Base-by-base conservation (phyloP, 345 rosid species). In the Brassica nigra region DNA sequence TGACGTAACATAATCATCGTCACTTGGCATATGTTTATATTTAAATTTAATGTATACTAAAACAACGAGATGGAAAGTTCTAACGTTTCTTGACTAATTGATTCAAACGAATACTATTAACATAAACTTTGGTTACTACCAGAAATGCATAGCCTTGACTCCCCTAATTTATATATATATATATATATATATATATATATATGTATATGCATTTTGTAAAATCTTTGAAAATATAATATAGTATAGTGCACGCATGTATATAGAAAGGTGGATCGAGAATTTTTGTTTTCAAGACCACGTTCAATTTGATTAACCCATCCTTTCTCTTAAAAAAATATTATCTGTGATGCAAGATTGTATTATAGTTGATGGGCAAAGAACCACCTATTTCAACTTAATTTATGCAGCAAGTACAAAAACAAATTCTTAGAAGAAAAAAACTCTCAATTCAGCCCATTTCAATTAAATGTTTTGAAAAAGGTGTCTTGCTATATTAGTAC, bases 1-100 rank as follows among this genome's bases (percentile, higher is more conserved):
- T 79, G 69, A 74, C 37, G 74, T 79, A 73, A 61, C 82, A 73
- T 67, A 49, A 72, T 72, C 54, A 73, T 66, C 70, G 16, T 67
- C 74, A 62, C 57, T 52, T 71, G 4, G 15, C 55, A 30, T 66
- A 34, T 75, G 54, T 66, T 37, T 57, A 2, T 8, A 66, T 67
- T 37, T 65, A 4, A 27, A 27, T 3, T 47, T 42, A 44, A 1
- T 29, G 7, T 28, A 28, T 23, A 4, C 68, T 8, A 18, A 42
- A 28, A 5, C 15, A 12, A 27, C 9, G 58, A 37, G 37, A 61
- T 34, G 16, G 3, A 59, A 37, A n/a, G 2, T 72, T 71, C 75
- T 59, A 61, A 58, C 10, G 3, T 8, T 20, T 8, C 11, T 58
- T 8, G 62, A 58, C 30, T 27, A 28, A 59, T 61, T 27, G n/a